Conservation (phyloP, 1,284 basidiomycete species). For the Ustilago vetiveriae region DNA sequence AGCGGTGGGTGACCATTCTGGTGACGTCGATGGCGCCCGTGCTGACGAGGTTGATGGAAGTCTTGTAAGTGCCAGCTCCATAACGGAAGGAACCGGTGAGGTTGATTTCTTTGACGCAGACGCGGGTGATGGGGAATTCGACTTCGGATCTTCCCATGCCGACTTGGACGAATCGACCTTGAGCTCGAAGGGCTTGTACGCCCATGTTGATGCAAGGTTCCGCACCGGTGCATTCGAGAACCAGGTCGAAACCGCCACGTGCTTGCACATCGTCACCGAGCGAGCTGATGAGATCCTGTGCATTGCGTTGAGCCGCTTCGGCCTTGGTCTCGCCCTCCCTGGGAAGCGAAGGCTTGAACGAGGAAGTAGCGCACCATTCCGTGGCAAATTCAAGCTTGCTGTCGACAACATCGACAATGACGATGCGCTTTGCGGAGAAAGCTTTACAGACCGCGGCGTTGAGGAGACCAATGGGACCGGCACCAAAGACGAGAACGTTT, state of each 20-base stretch:
- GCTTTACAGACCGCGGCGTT: conserved; percentile 91
- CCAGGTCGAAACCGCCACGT: conserved; percentile 72
- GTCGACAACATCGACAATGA: conserved; percentile 76
- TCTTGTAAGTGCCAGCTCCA: conserved; percentile 77
- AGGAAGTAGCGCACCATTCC: conserved; percentile 85
- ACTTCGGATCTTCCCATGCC: conserved; percentile 69
- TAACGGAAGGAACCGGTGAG: conserved; percentile 78
- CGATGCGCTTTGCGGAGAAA: conserved; percentile 67
- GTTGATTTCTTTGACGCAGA: conserved; percentile 54
- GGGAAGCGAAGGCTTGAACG: conserved; percentile 73
- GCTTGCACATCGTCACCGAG: conserved; percentile 70
- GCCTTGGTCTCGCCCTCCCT: conserved; percentile 56
- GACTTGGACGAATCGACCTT: conserved; percentile 71
- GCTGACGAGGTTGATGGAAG: conserved; percentile 72
- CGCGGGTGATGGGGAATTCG: conserved; percentile 69
- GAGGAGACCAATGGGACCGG: conserved; percentile 88
- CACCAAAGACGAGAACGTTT: conserved; percentile 76
- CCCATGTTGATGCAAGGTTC: conserved; percentile 65
- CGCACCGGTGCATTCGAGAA: conserved; percentile 73
- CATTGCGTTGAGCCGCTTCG: conserved; percentile 71
- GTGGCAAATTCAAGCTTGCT: conserved; percentile 86
- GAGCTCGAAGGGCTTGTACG: conserved; percentile 47
- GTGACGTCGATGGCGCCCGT: conserved; percentile 71
- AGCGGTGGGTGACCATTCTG: conserved; percentile 73
- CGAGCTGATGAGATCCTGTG: conserved; percentile 68